Evolutionary conservation across 495 filamentous ascomycete genomes (phyloP).

Genomic region (Hyphodiscus hymeniophilus): DNA sequence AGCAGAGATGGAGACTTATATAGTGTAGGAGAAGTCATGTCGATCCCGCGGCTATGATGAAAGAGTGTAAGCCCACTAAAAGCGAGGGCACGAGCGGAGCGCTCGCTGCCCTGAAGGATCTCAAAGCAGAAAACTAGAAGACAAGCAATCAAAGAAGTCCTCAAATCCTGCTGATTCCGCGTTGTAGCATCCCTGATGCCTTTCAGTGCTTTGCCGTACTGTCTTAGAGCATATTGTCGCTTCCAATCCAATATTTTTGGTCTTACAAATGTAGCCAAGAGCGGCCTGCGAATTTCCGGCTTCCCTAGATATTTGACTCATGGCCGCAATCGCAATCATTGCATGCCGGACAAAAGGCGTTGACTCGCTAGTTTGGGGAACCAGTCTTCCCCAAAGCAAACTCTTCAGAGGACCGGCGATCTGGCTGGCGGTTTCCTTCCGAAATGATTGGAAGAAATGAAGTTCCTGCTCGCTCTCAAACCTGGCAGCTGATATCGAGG

Average conservation of each 20-base stretch:
- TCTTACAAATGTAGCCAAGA: no score
- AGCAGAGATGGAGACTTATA: neutral
- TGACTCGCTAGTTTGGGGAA: constrained; percentile 48
- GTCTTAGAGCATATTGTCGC: neutral
- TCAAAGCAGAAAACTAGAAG: constrained; percentile 7
- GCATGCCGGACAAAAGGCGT: constrained; percentile 54
- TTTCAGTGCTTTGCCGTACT: constrained; percentile 8
- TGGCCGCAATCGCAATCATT: constrained; percentile 49
- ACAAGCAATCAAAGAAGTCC: constrained; percentile 2
- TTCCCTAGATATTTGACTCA: constrained; percentile 38
- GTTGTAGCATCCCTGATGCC: constrained; percentile 1
- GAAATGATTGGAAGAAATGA: constrained; percentile 48
- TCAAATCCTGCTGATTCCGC: neutral
- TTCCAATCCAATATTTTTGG: neutral
- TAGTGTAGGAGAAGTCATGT: neutral
- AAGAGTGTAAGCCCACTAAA: neutral
- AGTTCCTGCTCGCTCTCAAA: constrained; percentile 32
- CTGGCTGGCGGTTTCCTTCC: constrained; percentile 41
- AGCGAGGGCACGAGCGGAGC: constrained; percentile 2
- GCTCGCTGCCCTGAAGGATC: neutral
- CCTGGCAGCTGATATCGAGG: neutral
- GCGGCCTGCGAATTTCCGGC: neutral
- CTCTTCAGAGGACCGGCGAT: constrained; percentile 51
- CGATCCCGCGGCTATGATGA: neutral
- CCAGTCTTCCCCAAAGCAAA: constrained; percentile 46